These are phyloP conservation scores for Rhizoclosmatium globosum DNA, from an alignment of 192 early-diverging fungal species.

Conservation along the genomic window DNA sequence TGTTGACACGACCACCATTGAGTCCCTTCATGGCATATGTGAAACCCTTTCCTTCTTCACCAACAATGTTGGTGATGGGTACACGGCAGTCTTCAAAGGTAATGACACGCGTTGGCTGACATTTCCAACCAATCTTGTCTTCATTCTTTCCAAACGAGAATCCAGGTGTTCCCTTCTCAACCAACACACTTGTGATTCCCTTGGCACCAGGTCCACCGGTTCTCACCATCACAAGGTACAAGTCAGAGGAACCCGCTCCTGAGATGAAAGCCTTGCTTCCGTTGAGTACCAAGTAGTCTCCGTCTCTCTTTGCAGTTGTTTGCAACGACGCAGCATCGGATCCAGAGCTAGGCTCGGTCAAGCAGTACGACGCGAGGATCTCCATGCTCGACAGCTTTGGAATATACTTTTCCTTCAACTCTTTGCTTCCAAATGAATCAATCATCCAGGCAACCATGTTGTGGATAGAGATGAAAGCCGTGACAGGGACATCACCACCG, in stretches of 20 bases:
- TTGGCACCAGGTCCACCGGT: conserved; percentile 63
- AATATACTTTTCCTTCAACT: conserved; percentile 57
- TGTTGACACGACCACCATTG: conserved; percentile 67
- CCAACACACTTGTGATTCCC: conserved; percentile 63
- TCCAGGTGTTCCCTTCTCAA: conserved; percentile 65
- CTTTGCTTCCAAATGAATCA: conserved; percentile 55
- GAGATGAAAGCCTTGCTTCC: conserved; percentile 58
- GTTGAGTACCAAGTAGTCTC: conserved; percentile 52
- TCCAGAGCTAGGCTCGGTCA: conserved; percentile 58
- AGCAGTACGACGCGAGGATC: conserved; percentile 51
- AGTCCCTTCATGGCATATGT: conserved; percentile 70
- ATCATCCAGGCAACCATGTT: conserved; percentile 69
- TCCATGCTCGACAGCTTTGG: conserved; percentile 45
- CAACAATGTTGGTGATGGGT: conserved; percentile 60
- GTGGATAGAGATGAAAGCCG: conserved; percentile 67
- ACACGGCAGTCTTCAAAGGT: conserved; percentile 67
- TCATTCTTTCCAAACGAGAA: conserved; percentile 70
- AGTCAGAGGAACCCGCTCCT: conserved; percentile 58
- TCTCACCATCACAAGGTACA: conserved; percentile 68
- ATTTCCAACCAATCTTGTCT: conserved; percentile 68
- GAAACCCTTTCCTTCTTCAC: conserved; percentile 67
- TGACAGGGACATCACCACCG: conserved; percentile 59
- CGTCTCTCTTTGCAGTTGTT: conserved; percentile 57
- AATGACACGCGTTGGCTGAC: conserved; percentile 64
- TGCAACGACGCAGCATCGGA: conserved; percentile 71